Evolutionary conservation across 768 basidiomycete species (phyloP).

Genomic region (Dioszegia crocea): DNA sequence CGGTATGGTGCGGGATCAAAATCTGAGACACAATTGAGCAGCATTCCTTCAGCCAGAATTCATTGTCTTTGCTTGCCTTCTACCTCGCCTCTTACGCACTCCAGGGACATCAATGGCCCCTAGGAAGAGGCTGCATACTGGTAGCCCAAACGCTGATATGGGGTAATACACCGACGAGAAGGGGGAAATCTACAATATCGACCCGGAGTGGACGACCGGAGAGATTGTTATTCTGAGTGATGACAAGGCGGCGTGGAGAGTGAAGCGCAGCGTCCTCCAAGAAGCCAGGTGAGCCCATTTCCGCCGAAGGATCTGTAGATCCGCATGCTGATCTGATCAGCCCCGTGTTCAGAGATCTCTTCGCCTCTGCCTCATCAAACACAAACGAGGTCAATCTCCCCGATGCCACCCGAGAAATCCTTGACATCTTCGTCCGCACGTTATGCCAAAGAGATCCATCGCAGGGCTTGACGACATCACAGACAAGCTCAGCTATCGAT

Average conservation of each 20-base stretch:
- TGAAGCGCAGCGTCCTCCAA: not conserved
- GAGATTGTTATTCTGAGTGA: not conserved
- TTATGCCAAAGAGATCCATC: not conserved
- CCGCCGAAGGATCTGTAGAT: too few species aligned
- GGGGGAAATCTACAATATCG: not conserved
- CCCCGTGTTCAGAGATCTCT: not conserved
- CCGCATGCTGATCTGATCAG: not conserved
- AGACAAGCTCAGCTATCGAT: not conserved
- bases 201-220: not conserved
- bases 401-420: not conserved
- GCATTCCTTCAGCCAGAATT: too few species aligned
- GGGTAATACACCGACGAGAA: not conserved
- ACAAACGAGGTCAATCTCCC: not conserved
- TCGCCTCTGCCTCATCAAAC: not conserved
- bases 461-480: not conserved
- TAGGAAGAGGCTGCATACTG: too few species aligned
- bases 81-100: too few species aligned
- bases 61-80: not conserved
- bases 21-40: not conserved
- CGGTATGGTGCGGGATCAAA: conserved; percentile 2
- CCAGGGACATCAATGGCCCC: too few species aligned
- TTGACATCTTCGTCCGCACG: not conserved
- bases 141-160: not conserved
- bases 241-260: not conserved
- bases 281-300: not conserved